phyloP scores from a whole-genome alignment of 2,329 filamentous ascomycete genomes.

The Whalleya microplaca region DNA sequence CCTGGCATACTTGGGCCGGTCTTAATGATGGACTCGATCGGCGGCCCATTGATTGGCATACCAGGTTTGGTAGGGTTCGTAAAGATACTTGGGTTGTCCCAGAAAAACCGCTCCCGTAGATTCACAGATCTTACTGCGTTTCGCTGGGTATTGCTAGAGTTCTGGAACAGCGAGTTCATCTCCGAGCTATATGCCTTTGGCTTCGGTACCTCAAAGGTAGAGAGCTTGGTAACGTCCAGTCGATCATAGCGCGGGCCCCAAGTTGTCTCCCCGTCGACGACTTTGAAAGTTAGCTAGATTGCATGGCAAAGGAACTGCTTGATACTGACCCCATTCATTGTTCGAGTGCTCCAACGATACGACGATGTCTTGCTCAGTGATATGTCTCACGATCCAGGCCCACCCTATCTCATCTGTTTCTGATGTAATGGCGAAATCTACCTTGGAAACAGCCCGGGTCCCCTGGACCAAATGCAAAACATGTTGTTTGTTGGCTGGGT shows the following conservation, averaged over 20 bases:
- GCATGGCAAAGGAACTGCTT: background rate
- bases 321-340: slow-evolving; percentile 33
- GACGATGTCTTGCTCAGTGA: slow-evolving; percentile 27
- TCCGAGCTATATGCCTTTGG: background rate
- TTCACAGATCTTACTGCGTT: slow-evolving; percentile 4
- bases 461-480: slow-evolving; percentile 21
- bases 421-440: slow-evolving; percentile 24
- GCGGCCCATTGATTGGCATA: slow-evolving; percentile 41
- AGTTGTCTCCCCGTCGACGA: background rate
- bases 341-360: slow-evolving; percentile 15
- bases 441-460: slow-evolving; percentile 2
- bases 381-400: slow-evolving; percentile 31
- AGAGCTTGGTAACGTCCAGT: background rate
- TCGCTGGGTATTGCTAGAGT: slow-evolving; percentile 15
- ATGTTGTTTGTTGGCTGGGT: slow-evolving; percentile 1
- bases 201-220: slow-evolving; percentile 4
- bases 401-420: slow-evolving; percentile 33
- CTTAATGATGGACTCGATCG: slow-evolving; percentile 42
- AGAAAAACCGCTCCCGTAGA: slow-evolving; percentile 38
- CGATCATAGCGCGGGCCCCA: slow-evolving; percentile 29
- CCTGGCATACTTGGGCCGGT: slow-evolving; percentile 41
- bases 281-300: slow-evolving; percentile 13
- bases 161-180: slow-evolving; percentile 14
- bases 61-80: slow-evolving; percentile 37
- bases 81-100: slow-evolving; percentile 35